Evolutionary conservation across 768 basidiomycete species (phyloP).

Genomic region (Leccinum longicurvipes): DNA sequence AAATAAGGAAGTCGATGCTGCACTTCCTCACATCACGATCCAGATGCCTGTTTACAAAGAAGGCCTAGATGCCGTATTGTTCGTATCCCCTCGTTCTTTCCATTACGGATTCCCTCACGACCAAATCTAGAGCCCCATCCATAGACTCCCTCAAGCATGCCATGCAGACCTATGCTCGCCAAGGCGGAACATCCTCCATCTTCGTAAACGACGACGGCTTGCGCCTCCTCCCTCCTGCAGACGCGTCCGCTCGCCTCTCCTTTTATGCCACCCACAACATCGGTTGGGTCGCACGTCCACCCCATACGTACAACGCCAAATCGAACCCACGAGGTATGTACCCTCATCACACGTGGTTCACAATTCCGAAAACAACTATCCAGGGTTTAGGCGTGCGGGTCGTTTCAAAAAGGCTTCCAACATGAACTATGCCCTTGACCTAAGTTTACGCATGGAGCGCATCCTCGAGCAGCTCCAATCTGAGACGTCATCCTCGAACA

Average conservation of each 20-base stretch:
- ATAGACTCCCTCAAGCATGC: conserved; percentile 56
- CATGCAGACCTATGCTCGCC: conserved; percentile 62
- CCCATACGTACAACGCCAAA: conserved; percentile 41
- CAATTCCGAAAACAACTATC: neutral
- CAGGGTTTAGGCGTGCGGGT: conserved; percentile 48
- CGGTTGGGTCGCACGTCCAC: conserved; percentile 59
- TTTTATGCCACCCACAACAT: conserved; percentile 58
- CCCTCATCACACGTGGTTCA: conserved; percentile 34
- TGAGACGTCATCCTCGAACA: conserved; percentile 20
- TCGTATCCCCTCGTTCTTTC: conserved; percentile 21
- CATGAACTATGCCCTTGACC: conserved; percentile 74
- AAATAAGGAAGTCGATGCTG: conserved; percentile 42
- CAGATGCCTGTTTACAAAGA: conserved; percentile 62
- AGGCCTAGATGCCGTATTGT: conserved; percentile 49
- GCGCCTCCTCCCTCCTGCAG: conserved; percentile 45
- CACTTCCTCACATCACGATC: conserved; percentile 48
- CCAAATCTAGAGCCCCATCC: conserved; percentile 37
- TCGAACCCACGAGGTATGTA: conserved; percentile 46
- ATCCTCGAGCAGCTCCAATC: conserved; percentile 31
- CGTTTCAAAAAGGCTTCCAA: conserved; percentile 94
- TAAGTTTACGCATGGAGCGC: conserved; percentile 38
- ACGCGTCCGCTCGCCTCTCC: conserved; percentile 44
- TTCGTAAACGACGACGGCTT: conserved; percentile 64
- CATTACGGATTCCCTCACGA: neutral
- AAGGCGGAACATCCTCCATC: conserved; percentile 59